These are phyloP conservation scores for Oxyria digyna DNA, from an alignment of 148 eudicot species.

Conservation along the genomic window DNA sequence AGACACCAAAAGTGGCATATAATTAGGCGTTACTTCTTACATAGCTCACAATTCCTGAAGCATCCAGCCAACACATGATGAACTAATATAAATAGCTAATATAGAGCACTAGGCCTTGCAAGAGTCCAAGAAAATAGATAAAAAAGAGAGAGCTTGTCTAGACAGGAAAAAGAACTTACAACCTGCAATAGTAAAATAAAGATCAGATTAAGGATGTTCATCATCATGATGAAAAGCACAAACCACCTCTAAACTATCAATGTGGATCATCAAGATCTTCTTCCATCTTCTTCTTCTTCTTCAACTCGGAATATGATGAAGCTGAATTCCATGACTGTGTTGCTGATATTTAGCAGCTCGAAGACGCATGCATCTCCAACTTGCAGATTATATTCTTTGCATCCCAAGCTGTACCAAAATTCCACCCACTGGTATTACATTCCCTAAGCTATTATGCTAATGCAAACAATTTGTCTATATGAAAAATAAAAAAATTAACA, in stretches of 20 bases:
- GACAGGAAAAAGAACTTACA: background rate
- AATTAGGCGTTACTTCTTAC: too few relatives aligned
- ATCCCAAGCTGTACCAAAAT: slow-evolving; percentile 54
- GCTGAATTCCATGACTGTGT: background rate
- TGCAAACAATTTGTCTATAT: background rate
- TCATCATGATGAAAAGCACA: background rate
- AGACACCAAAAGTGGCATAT: too few relatives aligned
- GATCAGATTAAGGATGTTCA: background rate
- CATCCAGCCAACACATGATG: too few relatives aligned
- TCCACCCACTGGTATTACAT: background rate
- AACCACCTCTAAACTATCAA: background rate
- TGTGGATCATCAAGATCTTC: background rate
- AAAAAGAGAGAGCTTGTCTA: too few relatives aligned
- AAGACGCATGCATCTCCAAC: background rate
- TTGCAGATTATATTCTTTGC: slow-evolving; percentile 30
- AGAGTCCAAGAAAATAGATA: too few relatives aligned
- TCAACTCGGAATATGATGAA: background rate
- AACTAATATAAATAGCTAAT: too few relatives aligned
- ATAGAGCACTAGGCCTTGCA: too few relatives aligned
- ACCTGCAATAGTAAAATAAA: background rate
- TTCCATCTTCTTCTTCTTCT: too few relatives aligned
- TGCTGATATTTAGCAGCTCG: background rate
- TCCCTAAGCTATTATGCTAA: background rate
- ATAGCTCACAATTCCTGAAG: too few relatives aligned
- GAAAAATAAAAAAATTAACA: too few relatives aligned